Evolutionary conservation across 805 yeast genomes (phyloP).

Genomic region (Hanseniaspora mollemarum): DNA sequence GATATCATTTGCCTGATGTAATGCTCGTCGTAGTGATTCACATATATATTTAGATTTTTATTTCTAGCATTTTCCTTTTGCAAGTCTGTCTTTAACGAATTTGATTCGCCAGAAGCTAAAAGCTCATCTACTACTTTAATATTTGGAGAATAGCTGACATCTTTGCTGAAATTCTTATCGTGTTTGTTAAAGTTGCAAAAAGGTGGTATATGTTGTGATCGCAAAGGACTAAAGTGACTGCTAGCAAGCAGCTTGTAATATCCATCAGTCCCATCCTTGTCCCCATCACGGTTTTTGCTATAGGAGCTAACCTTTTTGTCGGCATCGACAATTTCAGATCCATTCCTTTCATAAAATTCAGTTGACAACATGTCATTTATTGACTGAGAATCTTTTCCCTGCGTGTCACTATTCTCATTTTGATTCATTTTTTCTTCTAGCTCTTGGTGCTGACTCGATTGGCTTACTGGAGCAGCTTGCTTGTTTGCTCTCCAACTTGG

Average conservation of each 20-base stretch:
- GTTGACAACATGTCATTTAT: too few relatives aligned
- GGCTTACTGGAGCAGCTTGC: too few relatives aligned
- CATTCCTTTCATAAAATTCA: too few relatives aligned
- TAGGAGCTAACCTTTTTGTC: too few relatives aligned
- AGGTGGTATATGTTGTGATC: neutral
- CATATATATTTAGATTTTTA: neutral
- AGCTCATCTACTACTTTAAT: slow-evolving; percentile 1
- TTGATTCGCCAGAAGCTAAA: neutral
- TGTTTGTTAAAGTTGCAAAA: neutral
- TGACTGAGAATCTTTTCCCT: too few relatives aligned
- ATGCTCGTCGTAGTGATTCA: neutral
- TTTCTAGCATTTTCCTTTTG: neutral
- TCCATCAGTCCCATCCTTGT: too few relatives aligned
- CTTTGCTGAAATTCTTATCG: neutral
- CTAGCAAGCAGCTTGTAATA: too few relatives aligned
- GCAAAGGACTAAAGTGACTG: neutral
- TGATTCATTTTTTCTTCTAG: neutral
- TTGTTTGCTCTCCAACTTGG: too few relatives aligned
- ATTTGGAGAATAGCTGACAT: neutral
- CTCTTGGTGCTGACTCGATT: too few relatives aligned
- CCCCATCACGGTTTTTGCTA: too few relatives aligned
- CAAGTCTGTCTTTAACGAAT: neutral
- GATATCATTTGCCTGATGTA: neutral
- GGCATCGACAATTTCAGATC: too few relatives aligned
- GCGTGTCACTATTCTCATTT: neutral